phyloP scores from a whole-genome alignment of 2,329 filamentous ascomycete species.

The Decorospora gaudefroyi region DNA sequence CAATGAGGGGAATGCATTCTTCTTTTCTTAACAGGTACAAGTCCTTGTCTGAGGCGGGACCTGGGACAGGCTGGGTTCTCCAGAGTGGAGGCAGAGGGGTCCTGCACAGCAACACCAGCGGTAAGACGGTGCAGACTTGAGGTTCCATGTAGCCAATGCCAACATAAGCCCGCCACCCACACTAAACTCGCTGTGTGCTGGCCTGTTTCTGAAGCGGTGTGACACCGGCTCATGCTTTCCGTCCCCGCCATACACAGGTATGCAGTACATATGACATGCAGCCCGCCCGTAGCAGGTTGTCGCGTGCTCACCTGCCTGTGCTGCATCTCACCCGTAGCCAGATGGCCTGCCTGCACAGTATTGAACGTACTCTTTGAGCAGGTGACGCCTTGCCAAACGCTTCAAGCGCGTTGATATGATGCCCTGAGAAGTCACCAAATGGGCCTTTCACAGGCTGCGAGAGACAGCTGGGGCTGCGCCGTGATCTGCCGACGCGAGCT shows the following conservation, averaged over 20 bases:
- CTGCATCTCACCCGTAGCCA: conserved; percentile 2
- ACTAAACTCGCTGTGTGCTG: conserved; percentile 21
- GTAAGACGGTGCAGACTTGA: neutral
- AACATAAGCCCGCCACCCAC: conserved; percentile 17
- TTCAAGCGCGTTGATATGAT: neutral
- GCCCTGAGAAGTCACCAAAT: neutral
- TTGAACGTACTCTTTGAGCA: neutral
- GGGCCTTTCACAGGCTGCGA: conserved; percentile 9
- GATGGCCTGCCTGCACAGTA: neutral
- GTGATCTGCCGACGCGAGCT: conserved; percentile 19
- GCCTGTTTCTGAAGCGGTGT: conserved; percentile 34
- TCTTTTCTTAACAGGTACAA: conserved; percentile 53
- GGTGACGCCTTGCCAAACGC: conserved; percentile 1
- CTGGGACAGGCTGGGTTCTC: conserved; percentile 5
- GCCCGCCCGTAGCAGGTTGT: conserved; percentile 14
- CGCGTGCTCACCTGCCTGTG: conserved; percentile 33
- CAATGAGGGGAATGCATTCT: conserved; percentile 88
- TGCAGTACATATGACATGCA: conserved; percentile 4
- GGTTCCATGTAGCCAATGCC: conserved; percentile 15
- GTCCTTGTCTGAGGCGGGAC: conserved; percentile 6
- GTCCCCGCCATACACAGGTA: conserved; percentile 1
- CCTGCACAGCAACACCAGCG: conserved; percentile 5
- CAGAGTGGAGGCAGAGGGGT: conserved; percentile 4
- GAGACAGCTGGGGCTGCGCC: conserved; percentile 17
- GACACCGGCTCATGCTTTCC: conserved; percentile 15